Base-by-base conservation (phyloP, 1,284 basidiomycete species). In the Tilletia caries region DNA sequence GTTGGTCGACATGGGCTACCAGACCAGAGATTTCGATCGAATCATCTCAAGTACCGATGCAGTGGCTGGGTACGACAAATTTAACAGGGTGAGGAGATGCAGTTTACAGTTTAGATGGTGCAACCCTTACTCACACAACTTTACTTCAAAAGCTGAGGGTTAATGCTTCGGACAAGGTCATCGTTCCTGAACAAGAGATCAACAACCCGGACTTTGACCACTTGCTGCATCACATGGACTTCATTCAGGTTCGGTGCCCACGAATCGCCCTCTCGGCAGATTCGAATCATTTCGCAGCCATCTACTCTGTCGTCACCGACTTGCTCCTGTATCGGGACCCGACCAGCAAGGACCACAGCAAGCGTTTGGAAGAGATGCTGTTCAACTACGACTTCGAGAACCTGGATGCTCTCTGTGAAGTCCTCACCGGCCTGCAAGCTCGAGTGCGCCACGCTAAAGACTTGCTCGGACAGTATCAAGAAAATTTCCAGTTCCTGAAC, bases 381-480 rank as follows among this genome's bases (percentile, higher is more conserved):
- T 92, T 94, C 84, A 91, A 89, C 44, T 95, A 95, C 83, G 94
- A 97, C 84, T 93, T 95, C 78, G 90, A 89, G 13, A 91, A 97
- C 83, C 86, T 92, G 66, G 81, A 84, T 60, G 88, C 89, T 58
- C 88, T 90, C 52, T 87, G 91, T 43, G 85, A 86, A 75, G 88
- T 93, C 29, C 89, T 97, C 27, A 86, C 88, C 52, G 87, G 88
- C 64, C 86, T 95, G 20, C 95, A 97, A 85, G 83, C 86, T 37
- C 88, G 90, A 13, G 87, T 96, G 62, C 88, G 92, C 67, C 86
- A 88, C 29, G 72, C 72, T 15, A 76, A 81, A 66, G 84, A 83
- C 67, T 66, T 76, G 13, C 64, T 48, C 41, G n/a, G n/a, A 18
- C 64, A 48, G 27, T 65, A 48, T 25, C 29, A 44, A n/a, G 64